phyloP scores from a whole-genome alignment of 352 stramenopile species.

The Phytophthora uliginosa region DNA sequence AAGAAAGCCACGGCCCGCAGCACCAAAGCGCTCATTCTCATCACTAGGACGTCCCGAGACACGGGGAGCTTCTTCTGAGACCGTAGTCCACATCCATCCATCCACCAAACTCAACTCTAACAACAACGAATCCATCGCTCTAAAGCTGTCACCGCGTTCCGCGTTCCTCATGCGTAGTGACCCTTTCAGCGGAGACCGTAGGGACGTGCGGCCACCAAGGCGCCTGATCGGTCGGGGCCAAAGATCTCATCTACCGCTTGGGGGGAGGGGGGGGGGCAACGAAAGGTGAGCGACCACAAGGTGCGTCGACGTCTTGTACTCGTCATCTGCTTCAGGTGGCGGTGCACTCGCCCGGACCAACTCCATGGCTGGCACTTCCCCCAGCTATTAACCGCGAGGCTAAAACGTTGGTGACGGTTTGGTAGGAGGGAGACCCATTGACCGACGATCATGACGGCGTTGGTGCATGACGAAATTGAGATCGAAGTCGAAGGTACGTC shows the following conservation, averaged over 20 bases:
- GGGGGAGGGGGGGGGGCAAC: too few relatives aligned
- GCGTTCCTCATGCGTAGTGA: too few relatives aligned
- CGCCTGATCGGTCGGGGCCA: neutral
- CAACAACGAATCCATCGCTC: neutral
- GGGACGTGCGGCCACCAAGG: neutral
- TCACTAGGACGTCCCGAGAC: conserved; percentile 16
- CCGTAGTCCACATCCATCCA: neutral
- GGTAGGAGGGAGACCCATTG: neutral
- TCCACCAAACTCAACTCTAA: neutral
- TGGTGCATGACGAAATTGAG: conserved; percentile 13
- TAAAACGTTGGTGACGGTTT: neutral
- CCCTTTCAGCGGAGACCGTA: too few relatives aligned
- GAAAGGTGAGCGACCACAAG: neutral
- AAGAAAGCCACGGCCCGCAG: conserved; percentile 4
- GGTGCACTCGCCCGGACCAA: neutral
- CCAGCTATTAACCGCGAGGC: neutral
- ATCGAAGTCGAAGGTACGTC: conserved; percentile 17
- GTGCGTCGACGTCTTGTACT: neutral
- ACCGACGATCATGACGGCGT: conserved; percentile 11
- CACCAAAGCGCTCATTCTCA: conserved; percentile 19
- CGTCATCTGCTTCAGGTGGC: neutral
- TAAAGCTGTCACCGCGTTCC: neutral
- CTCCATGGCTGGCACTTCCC: neutral
- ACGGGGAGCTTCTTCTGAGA: conserved; percentile 31
- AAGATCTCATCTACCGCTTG: conserved; percentile 2